Evolutionary conservation across 768 basidiomycete genomes (phyloP).

Genomic region (Tylopilus vinaceipallidus): DNA sequence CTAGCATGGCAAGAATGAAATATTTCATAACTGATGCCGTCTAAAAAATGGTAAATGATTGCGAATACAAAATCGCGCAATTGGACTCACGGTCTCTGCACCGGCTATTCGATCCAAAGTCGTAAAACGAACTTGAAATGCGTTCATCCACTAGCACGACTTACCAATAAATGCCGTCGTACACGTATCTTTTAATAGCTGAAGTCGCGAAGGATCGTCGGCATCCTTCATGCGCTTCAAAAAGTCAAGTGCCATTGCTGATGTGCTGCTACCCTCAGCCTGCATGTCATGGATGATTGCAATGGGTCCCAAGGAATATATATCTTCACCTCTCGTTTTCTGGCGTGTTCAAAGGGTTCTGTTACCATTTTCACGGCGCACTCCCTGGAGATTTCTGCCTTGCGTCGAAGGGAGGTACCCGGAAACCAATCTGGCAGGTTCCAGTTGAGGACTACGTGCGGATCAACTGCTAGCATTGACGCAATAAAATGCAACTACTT

Average conservation of each 20-base stretch:
- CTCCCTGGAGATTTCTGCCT: constrained; percentile 8
- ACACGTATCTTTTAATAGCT: constrained; percentile 8
- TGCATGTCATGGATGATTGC: background rate
- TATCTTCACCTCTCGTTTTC: constrained; percentile 12
- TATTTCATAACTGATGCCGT: constrained; percentile 7
- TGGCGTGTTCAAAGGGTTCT: constrained; percentile 19
- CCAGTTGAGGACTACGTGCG: constrained; percentile 12
- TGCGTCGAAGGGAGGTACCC: constrained; percentile 26
- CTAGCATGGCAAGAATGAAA: constrained; percentile 34
- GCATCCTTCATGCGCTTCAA: background rate
- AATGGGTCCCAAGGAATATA: background rate
- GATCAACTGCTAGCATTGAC: background rate
- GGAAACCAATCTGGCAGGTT: constrained; percentile 26
- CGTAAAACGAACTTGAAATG: background rate
- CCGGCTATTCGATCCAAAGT: constrained; percentile 10
- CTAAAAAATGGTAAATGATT: background rate
- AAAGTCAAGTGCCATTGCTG: constrained; percentile 14
- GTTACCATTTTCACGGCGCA: constrained; percentile 13
- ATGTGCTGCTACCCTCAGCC: constrained; percentile 7
- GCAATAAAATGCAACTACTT: background rate
- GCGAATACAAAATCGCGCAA: background rate
- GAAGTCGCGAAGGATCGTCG: constrained; percentile 10
- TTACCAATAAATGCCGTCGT: constrained; percentile 16
- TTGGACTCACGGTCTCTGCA: constrained; percentile 16
- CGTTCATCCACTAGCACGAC: no score